Conservation (phyloP, 2,329 filamentous ascomycete species). For the Ophiostoma novo-ulmi region DNA sequence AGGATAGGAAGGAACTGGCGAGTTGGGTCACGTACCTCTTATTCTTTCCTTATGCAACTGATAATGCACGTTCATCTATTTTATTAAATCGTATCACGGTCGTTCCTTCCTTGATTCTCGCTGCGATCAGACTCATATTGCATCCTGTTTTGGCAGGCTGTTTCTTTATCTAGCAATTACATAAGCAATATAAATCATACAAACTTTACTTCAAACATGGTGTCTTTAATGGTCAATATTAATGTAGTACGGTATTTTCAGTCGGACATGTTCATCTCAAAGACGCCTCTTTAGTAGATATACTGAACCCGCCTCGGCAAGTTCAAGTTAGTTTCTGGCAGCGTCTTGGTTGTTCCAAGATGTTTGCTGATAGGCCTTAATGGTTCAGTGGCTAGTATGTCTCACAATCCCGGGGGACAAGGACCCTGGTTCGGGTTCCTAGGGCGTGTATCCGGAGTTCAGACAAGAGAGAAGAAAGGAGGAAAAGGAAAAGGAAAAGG, state of each 20-base stretch:
- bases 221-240: not conserved
- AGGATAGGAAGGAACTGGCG: constrained; percentile 4
- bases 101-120: not conserved
- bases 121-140: not conserved
- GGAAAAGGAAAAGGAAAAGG: not conserved
- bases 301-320: not conserved
- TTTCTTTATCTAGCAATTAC: not conserved
- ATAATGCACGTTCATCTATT: not conserved
- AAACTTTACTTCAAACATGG: not conserved
- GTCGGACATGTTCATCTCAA: not conserved
- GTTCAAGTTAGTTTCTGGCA: not conserved
- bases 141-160: not conserved
- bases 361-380: not conserved
- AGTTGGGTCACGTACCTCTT: not conserved
- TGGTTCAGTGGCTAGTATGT: constrained; percentile 3
- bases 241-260: not conserved
- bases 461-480: not conserved
- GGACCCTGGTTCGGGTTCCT: not conserved
- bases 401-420: not conserved
- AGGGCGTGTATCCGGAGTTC: not conserved
- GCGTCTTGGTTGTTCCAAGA: not conserved
- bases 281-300: not conserved
- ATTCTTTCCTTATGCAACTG: not conserved
- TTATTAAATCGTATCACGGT: not conserved
- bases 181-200: not conserved